Conservation (phyloP, 805 yeast species). For the Candida anglica region DNA sequence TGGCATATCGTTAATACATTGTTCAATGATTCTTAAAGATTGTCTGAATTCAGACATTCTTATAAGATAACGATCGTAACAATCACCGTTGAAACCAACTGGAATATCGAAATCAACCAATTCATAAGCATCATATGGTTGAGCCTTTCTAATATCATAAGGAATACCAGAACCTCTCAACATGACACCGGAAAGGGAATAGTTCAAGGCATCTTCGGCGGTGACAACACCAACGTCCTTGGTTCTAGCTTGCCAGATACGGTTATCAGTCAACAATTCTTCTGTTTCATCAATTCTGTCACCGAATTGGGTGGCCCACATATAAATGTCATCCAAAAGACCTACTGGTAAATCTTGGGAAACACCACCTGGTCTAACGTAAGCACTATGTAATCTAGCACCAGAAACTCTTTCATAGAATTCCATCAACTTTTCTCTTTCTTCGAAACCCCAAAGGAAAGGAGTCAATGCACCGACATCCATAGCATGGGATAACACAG, state of each 20-base stretch:
- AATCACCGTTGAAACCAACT: slow-evolving; percentile 84
- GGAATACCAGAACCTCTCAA: slow-evolving; percentile 89
- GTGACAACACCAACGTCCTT: slow-evolving; percentile 74
- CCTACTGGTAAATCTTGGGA: slow-evolving; percentile 86
- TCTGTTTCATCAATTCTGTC: slow-evolving; percentile 89
- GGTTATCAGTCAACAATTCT: slow-evolving; percentile 83
- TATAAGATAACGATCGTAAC: slow-evolving; percentile 83
- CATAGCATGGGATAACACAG: slow-evolving; percentile 84
- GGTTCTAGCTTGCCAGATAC: slow-evolving; percentile 90
- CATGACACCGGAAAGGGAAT: slow-evolving; percentile 82
- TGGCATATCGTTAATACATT: slow-evolving; percentile 88
- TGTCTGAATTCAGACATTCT: slow-evolving; percentile 94
- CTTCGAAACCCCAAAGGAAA: slow-evolving; percentile 92
- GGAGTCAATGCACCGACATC: slow-evolving; percentile 94
- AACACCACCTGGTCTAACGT: slow-evolving; percentile 90
- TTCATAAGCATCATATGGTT: slow-evolving; percentile 89
- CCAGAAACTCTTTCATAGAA: slow-evolving; percentile 89
- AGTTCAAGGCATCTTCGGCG: slow-evolving; percentile 84
- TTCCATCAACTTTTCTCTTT: slow-evolving; percentile 89
- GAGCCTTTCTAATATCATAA: slow-evolving; percentile 78
- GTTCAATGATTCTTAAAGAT: slow-evolving; percentile 82
- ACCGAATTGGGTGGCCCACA: slow-evolving; percentile 96
- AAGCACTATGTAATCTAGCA: slow-evolving; percentile 85
- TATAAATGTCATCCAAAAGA: slow-evolving; percentile 81
- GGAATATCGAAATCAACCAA: slow-evolving; percentile 82